These are phyloP conservation scores for Lactarius hatsudake DNA, from an alignment of 768 basidiomycete species.

Conservation along the genomic window DNA sequence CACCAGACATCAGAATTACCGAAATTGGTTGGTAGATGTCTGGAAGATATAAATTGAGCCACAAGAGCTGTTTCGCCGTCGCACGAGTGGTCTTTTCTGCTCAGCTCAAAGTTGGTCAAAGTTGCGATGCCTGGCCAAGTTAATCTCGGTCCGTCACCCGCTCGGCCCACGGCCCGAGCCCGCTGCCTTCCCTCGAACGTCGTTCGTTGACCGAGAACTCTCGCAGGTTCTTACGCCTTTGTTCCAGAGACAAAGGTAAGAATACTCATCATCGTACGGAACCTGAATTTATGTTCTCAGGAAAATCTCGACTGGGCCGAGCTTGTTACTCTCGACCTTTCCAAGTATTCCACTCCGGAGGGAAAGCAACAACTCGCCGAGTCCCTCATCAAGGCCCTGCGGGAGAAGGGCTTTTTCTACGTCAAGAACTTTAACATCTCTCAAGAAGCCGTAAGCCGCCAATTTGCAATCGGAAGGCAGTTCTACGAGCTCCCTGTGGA, in stretches of 20 bases:
- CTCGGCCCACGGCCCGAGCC: neutral
- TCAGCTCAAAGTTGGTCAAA: no score
- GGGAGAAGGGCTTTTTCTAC: constrained; percentile 51
- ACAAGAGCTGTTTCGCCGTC: no score
- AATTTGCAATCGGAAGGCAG: constrained; percentile 45
- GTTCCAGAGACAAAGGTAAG: constrained; percentile 38
- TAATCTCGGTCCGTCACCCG: neutral
- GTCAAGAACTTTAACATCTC: constrained; percentile 50
- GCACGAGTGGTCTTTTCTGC: no score
- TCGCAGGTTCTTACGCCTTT: constrained; percentile 37
- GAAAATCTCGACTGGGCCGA: constrained; percentile 52
- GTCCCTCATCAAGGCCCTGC: constrained; percentile 43
- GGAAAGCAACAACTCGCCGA: constrained; percentile 43
- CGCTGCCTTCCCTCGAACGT: no score
- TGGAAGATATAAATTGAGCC: no score
- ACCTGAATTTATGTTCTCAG: constrained; percentile 32
- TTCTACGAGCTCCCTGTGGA: constrained; percentile 51
- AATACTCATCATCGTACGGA: no score
- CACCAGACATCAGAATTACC: neutral
- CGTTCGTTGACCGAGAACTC: neutral
- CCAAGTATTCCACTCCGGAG: constrained; percentile 39
- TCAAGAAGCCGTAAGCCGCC: constrained; percentile 46
- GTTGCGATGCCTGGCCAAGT: neutral
- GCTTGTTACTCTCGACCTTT: constrained; percentile 46
- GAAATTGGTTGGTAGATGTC: neutral